These are phyloP conservation scores for Chlorella vulgaris DNA, from an alignment of 139 green algal genomes.

Conservation along the genomic window DNA sequence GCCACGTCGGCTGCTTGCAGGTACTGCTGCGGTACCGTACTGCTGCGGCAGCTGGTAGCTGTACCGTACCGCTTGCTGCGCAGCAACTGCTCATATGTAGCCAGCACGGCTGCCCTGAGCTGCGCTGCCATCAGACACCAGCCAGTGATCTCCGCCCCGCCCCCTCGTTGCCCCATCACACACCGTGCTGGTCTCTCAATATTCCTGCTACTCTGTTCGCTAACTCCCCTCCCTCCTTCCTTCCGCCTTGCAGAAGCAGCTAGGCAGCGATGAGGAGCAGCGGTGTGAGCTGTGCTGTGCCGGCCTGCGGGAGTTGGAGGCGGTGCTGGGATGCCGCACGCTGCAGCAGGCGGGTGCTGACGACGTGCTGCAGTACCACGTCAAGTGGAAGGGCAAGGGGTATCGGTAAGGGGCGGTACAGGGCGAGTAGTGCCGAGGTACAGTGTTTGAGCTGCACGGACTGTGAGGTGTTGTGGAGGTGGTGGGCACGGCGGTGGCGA, in stretches of 20 bases:
- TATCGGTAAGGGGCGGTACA: background rate
- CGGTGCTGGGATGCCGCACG: constrained; percentile 34
- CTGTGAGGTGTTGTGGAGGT: background rate
- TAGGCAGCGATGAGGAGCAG: background rate
- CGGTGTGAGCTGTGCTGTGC: constrained; percentile 19
- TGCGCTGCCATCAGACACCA: too few relatives aligned
- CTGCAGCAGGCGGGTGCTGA: background rate
- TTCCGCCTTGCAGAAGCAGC: constrained; percentile 3
- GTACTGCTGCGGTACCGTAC: background rate
- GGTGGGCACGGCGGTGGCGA: background rate
- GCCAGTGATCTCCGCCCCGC: too few relatives aligned
- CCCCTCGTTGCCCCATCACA: too few relatives aligned
- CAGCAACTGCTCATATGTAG: too few relatives aligned
- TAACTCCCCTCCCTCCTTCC: too few relatives aligned
- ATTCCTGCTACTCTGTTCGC: too few relatives aligned
- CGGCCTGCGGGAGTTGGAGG: constrained; percentile 15
- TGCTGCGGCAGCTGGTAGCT: too few relatives aligned
- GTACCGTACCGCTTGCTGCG: background rate
- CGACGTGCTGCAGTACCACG: constrained; percentile 18
- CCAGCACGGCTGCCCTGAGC: too few relatives aligned
- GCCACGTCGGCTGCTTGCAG: constrained; percentile 38
- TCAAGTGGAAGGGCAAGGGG: constrained; percentile 29
- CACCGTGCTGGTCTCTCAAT: too few relatives aligned
- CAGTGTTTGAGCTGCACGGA: too few relatives aligned
- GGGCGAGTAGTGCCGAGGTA: too few relatives aligned